Percentiles rank a stretch among this genome's conserved stretches.
These are phyloP conservation scores for Lepidium sativum DNA, from an alignment of 345 rosid genomes.

Conservation along the genomic window DNA sequence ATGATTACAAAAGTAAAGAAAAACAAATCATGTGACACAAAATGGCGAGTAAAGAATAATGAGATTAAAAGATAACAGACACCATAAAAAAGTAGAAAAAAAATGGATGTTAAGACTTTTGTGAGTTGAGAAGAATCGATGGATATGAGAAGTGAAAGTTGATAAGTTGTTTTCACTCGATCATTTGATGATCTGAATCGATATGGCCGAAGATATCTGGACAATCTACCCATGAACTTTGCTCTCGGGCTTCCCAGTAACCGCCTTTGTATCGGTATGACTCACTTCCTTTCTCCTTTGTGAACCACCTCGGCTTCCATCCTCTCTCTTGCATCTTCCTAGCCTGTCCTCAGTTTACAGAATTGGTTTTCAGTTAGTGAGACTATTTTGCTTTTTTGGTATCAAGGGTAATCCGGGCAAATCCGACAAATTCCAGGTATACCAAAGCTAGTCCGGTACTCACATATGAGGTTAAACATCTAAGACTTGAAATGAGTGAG, in stretches of 20 bases:
- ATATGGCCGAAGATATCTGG: constrained; percentile 90
- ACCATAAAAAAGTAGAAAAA: not conserved
- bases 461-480: no score
- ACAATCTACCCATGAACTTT: constrained; percentile 62
- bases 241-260: constrained; percentile 86
- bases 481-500: no score
- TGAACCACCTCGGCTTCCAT: constrained; percentile 96
- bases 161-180: not conserved
- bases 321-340: constrained; percentile 97
- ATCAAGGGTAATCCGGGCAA: no score
- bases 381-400: no score
- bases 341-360: constrained; percentile 68
- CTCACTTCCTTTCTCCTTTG: constrained; percentile 56
- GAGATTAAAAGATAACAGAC: no score
- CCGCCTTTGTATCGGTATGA: constrained; percentile 62
- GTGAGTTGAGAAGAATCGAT: constrained; percentile 8
- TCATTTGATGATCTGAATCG: constrained; percentile 40
- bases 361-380: no score
- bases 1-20: not conserved
- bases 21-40: not conserved
- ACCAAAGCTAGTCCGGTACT: no score
- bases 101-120: not conserved
- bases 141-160: not conserved
- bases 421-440: no score
- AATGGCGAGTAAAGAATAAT: constrained; percentile 13